Evolutionary conservation across 106 monocot genomes (phyloP), one percentile per base, ranked within the genome.

Genomic region (Dioscorea dumetorum): DNA sequence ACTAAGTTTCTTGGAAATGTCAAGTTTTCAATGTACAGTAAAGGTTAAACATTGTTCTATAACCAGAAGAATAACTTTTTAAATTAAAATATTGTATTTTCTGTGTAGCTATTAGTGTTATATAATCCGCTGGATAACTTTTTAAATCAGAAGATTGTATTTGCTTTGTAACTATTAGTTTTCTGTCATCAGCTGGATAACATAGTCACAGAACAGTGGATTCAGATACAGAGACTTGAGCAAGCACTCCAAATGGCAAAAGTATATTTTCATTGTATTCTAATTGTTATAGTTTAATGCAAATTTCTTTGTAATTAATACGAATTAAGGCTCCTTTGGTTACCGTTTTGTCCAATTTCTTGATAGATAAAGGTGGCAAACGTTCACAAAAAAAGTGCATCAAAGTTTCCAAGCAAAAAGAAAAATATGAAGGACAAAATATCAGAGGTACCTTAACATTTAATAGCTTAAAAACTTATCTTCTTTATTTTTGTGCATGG

Each of bases 151-250:
- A 28, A 28, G 28, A 28, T 28, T 28, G 28, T 28, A 28, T 28
- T 28, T 28, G 28, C 28, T 28, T 28, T 28, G 28, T 28, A 28
- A 28, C 28, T 28, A 28, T 28, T 28, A 28, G 28, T 28, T 48
- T 76, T 50, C 20, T 35, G 66, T 78, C 21, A 68, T n/a, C 73
- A 94, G 94, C 83, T 90, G 75, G 81, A 83, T 51, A 74, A 57
- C 75, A 72, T 94, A 62, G 62, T 88, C 81, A 71, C 76, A 49
- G 94, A 94, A 67, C 94, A 94, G 68, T 94, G 94, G 94, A 85
- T 94, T 79, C 94, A 94, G 60, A 87, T 94, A 28, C 81, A 68
- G 33, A 80, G 88, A 66, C 76, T 87, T 63, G 94, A 94, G 70
- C 90, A 90, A 67, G 80, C 90, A 60, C 87, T 94, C 77, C 83